Base-by-base conservation (phyloP, 345 rosid genomes). In the Melastoma malabathricum region DNA sequence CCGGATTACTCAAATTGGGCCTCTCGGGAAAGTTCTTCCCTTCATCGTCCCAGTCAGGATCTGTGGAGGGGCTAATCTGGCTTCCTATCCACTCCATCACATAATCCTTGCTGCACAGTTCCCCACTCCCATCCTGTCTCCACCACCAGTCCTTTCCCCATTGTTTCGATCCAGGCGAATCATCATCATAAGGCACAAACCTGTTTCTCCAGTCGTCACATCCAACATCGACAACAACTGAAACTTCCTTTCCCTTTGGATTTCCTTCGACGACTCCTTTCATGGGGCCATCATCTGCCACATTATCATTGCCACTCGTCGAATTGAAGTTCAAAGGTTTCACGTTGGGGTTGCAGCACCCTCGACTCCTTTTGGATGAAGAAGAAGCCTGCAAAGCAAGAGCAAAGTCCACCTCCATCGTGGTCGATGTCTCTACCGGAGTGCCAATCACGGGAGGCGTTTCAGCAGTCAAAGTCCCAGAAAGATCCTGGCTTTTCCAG, bases 61-160 rank as follows among this genome's bases (percentile, higher is more conserved):
- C 84, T 0, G 64, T 43, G 0, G 79, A 75, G 0, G 86, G 83
- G 46, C 80, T 77, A 52, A 88, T 88, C 52, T 92, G 98, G 69
- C 97, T 87, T 29, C 97, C 98, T 44, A 92, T 87, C 98, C 98
- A 92, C 68, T 92, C 98, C 81, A 66, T 81, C 12, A 92, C 94
- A 49, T 92, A 88, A 72, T 92, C 98, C 57, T 88, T 92, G 50
- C 95, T 84, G 55, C 90, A 84, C 59, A 88, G 58, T 58, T 92
- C 98, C 46, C 86, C 93, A 66, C 88, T 88, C 23, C 89, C 94
- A 45, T 84, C 95, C 64, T 87, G 97, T 66, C 82, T 88, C 95
- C 97, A 87, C 98, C 98, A 92, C 98, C 98, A 92, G 63, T 92
- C 98, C 62, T 87, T 84, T 4, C 98, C 95, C 98, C 98, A 88